phyloP scores from a whole-genome alignment of 805 yeast genomes.

The Jamesozyma lodderae region DNA sequence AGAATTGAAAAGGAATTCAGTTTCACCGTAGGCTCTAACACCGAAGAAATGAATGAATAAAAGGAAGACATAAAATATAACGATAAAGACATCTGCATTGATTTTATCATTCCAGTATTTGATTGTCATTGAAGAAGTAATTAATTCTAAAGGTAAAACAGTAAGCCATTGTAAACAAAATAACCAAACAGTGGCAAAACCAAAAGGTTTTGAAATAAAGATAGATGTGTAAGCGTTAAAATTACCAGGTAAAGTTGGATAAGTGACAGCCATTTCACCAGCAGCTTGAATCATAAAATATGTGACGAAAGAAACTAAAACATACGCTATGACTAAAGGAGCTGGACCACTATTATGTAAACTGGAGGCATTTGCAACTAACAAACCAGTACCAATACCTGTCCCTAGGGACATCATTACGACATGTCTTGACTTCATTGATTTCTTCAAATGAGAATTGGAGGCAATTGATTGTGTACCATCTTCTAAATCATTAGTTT shows the following conservation, averaged over 20 bases:
- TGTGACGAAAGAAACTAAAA: constrained; percentile 48
- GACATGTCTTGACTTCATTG: constrained; percentile 39
- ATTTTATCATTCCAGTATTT: constrained; percentile 40
- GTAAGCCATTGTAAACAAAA: constrained; percentile 57
- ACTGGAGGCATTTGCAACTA: constrained; percentile 48
- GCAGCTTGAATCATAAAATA: constrained; percentile 50
- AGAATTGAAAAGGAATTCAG: constrained; percentile 49
- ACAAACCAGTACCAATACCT: constrained; percentile 68
- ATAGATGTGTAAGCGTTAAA: constrained; percentile 32
- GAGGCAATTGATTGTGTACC: constrained; percentile 11
- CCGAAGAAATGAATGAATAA: constrained; percentile 49
- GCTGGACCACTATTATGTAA: constrained; percentile 38
- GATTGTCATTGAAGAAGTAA: constrained; percentile 48
- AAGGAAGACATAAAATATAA: constrained; percentile 45
- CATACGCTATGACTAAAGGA: constrained; percentile 44
- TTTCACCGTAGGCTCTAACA: constrained; percentile 61
- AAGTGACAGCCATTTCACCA: constrained; percentile 34
- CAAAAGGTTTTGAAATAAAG: constrained; percentile 57
- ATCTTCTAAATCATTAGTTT: constrained; percentile 14
- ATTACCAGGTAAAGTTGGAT: constrained; percentile 34
- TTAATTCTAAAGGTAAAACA: constrained; percentile 55
- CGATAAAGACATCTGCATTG: constrained; percentile 48
- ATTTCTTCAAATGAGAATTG: constrained; percentile 12
- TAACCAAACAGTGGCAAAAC: constrained; percentile 67
- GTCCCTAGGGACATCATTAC: constrained; percentile 77